phyloP scores from a whole-genome alignment of 345 rosid species.

The Crucihimalaya himalaica region DNA sequence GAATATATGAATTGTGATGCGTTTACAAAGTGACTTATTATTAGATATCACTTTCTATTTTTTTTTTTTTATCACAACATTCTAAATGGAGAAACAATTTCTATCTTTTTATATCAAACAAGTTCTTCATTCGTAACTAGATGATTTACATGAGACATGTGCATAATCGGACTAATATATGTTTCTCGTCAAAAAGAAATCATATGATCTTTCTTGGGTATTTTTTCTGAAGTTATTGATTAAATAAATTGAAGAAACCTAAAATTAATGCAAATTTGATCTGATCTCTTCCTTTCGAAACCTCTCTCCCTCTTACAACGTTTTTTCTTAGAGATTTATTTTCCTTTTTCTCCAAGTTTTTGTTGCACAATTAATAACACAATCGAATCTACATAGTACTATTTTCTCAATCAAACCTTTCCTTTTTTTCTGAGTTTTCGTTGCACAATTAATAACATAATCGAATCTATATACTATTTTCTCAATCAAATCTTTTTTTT shows the following conservation, averaged over 20 bases:
- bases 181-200: neutral
- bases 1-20: neutral
- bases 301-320: no score
- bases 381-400: no score
- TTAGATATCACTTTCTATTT: neutral
- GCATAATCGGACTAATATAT: neutral
- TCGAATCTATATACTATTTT: neutral
- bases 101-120: neutral
- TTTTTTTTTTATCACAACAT: neutral
- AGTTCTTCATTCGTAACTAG: no score
- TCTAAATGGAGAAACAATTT: neutral
- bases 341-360: neutral
- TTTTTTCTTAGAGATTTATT: neutral
- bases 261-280: no score
- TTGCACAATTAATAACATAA: neutral
- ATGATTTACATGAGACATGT: no score
- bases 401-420: no score
- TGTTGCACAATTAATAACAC: no score
- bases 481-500: neutral
- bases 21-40: no score
- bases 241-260: neutral
- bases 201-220: neutral
- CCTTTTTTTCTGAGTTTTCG: no score
- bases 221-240: neutral
- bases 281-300: no score